Evolutionary conservation across 805 yeast genomes (phyloP).

Genomic region (Nakazawaea pomicola): DNA sequence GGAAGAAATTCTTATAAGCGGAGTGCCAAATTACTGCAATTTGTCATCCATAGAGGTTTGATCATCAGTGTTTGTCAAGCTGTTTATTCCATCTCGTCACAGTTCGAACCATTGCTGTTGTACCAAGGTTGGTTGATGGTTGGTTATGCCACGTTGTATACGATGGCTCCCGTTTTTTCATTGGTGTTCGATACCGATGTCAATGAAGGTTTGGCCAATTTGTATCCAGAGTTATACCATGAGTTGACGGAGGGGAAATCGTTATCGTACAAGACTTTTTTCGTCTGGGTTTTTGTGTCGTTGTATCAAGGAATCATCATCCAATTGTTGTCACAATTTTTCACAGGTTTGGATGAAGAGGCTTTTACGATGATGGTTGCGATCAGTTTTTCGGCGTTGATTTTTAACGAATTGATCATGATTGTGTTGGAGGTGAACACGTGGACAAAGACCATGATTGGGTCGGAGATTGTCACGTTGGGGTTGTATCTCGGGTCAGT

Average conservation of each 20-base stretch:
- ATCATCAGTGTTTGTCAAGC: slow-evolving; percentile 94
- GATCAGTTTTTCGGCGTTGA: slow-evolving; percentile 70
- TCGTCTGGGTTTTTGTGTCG: slow-evolving; percentile 86
- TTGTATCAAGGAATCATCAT: slow-evolving; percentile 87
- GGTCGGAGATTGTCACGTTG: slow-evolving; percentile 67
- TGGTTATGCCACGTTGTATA: slow-evolving; percentile 94
- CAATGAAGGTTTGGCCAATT: slow-evolving; percentile 78
- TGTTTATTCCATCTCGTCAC: slow-evolving; percentile 79
- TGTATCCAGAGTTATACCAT: slow-evolving; percentile 92
- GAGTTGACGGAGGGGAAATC: slow-evolving; percentile 88
- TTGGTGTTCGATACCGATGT: slow-evolving; percentile 89
- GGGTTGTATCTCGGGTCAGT: slow-evolving; percentile 64
- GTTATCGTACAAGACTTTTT: slow-evolving; percentile 80
- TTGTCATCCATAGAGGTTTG: slow-evolving; percentile 94
- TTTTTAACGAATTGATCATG: slow-evolving; percentile 87
- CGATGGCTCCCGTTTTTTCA: slow-evolving; percentile 98
- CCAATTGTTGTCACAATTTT: slow-evolving; percentile 74
- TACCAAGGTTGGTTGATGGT: slow-evolving; percentile 98
- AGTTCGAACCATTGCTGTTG: slow-evolving; percentile 89
- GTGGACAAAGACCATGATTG: slow-evolving; percentile 81
- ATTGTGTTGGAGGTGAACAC: slow-evolving; percentile 87
- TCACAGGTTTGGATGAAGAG: slow-evolving; percentile 53
- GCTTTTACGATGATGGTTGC: slow-evolving; percentile 77
- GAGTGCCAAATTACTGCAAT: slow-evolving; percentile 91
- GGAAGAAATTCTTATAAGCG: slow-evolving; percentile 96